These are phyloP conservation scores for Plasmodium inui DNA, from an alignment of 169 alveolate species.

Conservation along the genomic window DNA sequence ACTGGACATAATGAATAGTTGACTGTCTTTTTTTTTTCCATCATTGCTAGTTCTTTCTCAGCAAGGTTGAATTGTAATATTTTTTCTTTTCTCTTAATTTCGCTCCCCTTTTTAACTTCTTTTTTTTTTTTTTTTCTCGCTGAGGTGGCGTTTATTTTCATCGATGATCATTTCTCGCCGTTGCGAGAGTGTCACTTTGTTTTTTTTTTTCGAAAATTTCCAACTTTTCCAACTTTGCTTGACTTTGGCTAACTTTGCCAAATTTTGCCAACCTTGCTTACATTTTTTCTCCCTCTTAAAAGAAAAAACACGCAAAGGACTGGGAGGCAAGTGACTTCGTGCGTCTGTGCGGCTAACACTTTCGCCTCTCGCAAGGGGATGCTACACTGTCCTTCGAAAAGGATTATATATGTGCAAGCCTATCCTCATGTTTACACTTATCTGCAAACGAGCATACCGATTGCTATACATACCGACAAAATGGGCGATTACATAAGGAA, in stretches of 20 bases:
- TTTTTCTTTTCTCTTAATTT: neutral
- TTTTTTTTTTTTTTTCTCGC: neutral
- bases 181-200: neutral
- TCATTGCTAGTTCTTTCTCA: neutral
- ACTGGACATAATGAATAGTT: conserved; percentile 58
- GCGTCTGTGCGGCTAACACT: neutral
- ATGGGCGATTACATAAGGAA: conserved; percentile 70
- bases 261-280: neutral
- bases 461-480: neutral
- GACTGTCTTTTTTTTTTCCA: conserved; percentile 11
- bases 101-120: neutral
- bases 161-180: neutral
- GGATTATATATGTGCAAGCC: neutral
- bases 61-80: neutral
- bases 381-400: neutral
- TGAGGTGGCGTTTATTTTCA: neutral
- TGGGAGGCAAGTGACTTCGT: neutral
- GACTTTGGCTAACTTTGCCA: neutral
- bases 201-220: neutral
- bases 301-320: neutral
- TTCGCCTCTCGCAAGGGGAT: neutral
- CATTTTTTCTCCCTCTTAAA: neutral
- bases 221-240: neutral
- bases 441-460: neutral
- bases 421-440: neutral